Evolutionary conservation across 305 asterid species (phyloP), one percentile per base, ranked within the genome.

Genomic region (Euphrasia arctica): DNA sequence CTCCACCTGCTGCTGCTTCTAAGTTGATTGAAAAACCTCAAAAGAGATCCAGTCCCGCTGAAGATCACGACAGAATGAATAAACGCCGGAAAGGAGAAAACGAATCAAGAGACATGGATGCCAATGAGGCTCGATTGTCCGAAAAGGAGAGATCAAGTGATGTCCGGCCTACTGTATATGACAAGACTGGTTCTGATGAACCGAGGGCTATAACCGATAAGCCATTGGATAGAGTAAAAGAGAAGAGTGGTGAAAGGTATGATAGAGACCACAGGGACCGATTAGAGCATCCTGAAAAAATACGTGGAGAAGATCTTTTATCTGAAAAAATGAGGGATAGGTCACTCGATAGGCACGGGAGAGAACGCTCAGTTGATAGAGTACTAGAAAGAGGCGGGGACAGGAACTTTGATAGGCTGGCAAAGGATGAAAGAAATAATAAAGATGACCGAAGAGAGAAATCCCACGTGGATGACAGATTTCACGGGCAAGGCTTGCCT

Each of bases 321-420:
- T 77, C 96, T 63, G 96, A 94, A 71, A 88, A 85, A 71, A 66
- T 69, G 71, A 88, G 95, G 78, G 98, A 94, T 70, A 85, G 95
- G 76, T 90, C 97, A 62, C 67, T 80, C 47, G 99, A 93, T 70
- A 83, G 91, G 80, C 82, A 90, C 77, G 95, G 89, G 60, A 80
- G 95, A 69, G 97, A 94, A 69, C 95, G 95, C 18, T 88, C 97
- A 14, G 84, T 88, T 78, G 98, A 93, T 70, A 80, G 91, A 78
- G 78, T 75, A n/a, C 91, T 77, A 74, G 93, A 89, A 59, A 85
- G 89, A 77, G 91, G 84, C 60, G 65, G 73, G n/a, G 98, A 89
- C 76, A 81, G 95, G 86, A 85, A 72, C 70, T 76, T 82, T 58
- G 98, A 89, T 73, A 89, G 94, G 82, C 72, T 78, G 41, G 77